Conservation (phyloP, 2,329 filamentous ascomycete genomes). For the Penicillium decumbens region DNA sequence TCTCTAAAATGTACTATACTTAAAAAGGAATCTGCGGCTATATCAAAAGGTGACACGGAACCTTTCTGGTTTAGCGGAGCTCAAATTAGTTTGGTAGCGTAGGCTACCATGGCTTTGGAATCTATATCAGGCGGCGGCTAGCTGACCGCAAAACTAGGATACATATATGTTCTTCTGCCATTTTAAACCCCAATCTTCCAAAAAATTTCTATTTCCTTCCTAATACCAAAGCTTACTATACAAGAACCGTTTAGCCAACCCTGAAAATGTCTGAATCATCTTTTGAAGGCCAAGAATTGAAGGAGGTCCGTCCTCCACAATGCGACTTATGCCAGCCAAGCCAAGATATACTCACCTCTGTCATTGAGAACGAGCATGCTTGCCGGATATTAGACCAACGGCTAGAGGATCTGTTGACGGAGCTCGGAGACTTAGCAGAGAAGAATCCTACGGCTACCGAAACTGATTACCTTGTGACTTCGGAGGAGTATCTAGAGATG, state of each 20-base stretch:
- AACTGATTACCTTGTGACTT: neutral
- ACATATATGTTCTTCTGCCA: neutral
- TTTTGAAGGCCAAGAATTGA: slow-evolving; percentile 3
- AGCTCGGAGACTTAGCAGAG: neutral
- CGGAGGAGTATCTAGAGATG: neutral
- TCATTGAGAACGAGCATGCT: slow-evolving; percentile 7
- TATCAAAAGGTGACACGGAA: neutral
- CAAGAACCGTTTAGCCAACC: slow-evolving; percentile 4
- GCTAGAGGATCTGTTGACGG: neutral
- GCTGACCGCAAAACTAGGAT: neutral
- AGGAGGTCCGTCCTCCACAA: neutral
- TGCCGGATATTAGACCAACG: neutral
- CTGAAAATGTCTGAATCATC: slow-evolving; percentile 8
- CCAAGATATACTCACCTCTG: slow-evolving; percentile 6
- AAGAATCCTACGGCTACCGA: neutral
- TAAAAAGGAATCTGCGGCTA: neutral
- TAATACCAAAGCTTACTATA: neutral
- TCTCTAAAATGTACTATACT: no score
- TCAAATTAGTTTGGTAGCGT: neutral
- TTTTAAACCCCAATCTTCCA: neutral
- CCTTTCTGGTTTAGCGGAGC: neutral
- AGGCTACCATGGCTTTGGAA: neutral
- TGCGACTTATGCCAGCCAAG: neutral
- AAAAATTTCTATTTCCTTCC: neutral
- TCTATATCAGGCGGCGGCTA: neutral